Conservation (phyloP, 2,329 filamentous ascomycete genomes). For the Colletotrichum sp. region DNA sequence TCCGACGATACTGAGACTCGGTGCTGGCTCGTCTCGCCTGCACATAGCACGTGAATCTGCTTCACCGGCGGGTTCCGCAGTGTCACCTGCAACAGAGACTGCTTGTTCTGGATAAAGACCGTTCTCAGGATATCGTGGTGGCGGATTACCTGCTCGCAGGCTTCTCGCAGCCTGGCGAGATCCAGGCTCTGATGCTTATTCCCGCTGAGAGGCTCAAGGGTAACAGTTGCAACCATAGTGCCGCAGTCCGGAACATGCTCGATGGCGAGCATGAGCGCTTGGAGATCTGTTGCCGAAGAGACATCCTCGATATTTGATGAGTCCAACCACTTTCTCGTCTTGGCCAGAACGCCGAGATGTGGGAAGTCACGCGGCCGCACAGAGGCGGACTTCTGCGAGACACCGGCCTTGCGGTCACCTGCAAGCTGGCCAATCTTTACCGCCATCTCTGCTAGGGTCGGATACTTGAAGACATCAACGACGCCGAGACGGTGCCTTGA, state of each 20-base stretch:
- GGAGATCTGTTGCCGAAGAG: not conserved
- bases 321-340: not conserved
- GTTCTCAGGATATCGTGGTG: not conserved
- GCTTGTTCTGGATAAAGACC: not conserved
- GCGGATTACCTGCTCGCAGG: not conserved
- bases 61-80: not conserved
- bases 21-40: not conserved
- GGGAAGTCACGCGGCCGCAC: not conserved
- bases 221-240: not conserved
- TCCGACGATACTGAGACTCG: not conserved
- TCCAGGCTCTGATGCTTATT: not conserved
- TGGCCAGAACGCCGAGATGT: not conserved
- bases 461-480: not conserved
- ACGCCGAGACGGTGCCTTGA: not conserved
- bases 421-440: not conserved
- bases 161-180: not conserved
- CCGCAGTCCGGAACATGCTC: not conserved
- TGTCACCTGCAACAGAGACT: not conserved
- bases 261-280: not conserved
- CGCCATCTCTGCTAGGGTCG: not conserved
- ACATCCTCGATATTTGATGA: not conserved
- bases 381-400: not conserved
- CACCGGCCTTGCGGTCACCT: not conserved
- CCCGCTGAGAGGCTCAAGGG: not conserved
- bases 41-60: not conserved